Evolutionary conservation across 2,329 filamentous ascomycete genomes (phyloP).

Genomic region (Phaeosphaeria sp.): DNA sequence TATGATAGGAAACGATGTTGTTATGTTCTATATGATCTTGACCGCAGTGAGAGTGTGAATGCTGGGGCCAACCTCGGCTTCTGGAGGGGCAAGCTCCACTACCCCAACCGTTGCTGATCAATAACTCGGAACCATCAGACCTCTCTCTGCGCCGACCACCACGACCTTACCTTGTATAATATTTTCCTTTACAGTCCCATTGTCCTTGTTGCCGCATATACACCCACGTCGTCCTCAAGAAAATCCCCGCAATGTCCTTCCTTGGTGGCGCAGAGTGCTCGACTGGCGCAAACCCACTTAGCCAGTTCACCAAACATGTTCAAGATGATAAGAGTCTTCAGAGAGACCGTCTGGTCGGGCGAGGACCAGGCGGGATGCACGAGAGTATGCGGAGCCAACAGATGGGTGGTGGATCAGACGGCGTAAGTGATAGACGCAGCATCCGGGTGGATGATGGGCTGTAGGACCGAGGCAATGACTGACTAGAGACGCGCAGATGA

Average conservation of each 20-base stretch:
- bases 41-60: not conserved
- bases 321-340: slow-evolving; percentile 96
- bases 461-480: slow-evolving; percentile 18
- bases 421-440: slow-evolving; percentile 30
- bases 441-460: not conserved
- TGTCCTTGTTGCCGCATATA: not conserved
- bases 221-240: slow-evolving; percentile 25
- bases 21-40: not conserved
- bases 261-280: slow-evolving; percentile 96
- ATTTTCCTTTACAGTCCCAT: not conserved
- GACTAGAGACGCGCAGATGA: slow-evolving; percentile 67
- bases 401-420: slow-evolving; percentile 73
- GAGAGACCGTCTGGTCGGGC: slow-evolving; percentile 82
- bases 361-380: slow-evolving; percentile 72
- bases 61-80: slow-evolving; percentile 22
- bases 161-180: slow-evolving; percentile 1
- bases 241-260: slow-evolving; percentile 77
- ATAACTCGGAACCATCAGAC: slow-evolving; percentile 12
- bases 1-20: not conserved
- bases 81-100: slow-evolving; percentile 19
- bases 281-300: slow-evolving; percentile 91
- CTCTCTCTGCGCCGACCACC: not conserved
- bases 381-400: slow-evolving; percentile 78
- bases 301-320: slow-evolving; percentile 96
- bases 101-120: slow-evolving; percentile 30